A percentile compares a stretch with the other conserved stretches of the same genome.
Evolutionary conservation across 148 eudicot genomes (phyloP).

Genomic region (Camellia granthamiana): DNA sequence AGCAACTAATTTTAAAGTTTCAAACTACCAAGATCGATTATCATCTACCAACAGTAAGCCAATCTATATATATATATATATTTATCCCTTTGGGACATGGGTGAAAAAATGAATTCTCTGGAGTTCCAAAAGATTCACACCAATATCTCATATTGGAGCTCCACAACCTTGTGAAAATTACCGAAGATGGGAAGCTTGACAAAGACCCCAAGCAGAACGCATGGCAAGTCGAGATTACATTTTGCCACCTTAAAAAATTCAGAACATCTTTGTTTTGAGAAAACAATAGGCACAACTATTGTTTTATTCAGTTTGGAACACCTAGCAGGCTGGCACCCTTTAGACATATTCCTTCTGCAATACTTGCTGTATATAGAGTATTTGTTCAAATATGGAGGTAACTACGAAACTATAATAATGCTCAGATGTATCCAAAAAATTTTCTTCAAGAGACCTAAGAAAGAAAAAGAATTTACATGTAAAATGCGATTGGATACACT

Average conservation of each 20-base stretch:
- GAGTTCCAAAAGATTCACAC: neutral
- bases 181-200: neutral
- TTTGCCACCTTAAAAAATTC: conserved; percentile 2
- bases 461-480: too few species aligned
- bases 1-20: neutral
- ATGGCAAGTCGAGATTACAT: neutral
- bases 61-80: conserved; percentile 33
- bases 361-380: too few species aligned
- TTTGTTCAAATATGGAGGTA: too few species aligned
- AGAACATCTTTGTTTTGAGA: neutral
- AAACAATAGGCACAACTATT: neutral
- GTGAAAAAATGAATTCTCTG: neutral
- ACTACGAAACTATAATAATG: neutral
- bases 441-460: too few species aligned
- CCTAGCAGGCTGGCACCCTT: too few species aligned
- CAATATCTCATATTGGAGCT: neutral
- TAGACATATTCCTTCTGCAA: too few species aligned
- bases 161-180: too few species aligned
- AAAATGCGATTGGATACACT: neutral
- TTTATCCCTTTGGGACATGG: neutral
- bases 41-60: neutral
- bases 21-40: neutral
- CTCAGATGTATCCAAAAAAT: neutral
- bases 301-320: too few species aligned
- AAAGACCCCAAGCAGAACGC: neutral